These are phyloP conservation scores for Cladosporium oxysporum DNA, from an alignment of 2,329 filamentous ascomycete species.

Conservation along the genomic window DNA sequence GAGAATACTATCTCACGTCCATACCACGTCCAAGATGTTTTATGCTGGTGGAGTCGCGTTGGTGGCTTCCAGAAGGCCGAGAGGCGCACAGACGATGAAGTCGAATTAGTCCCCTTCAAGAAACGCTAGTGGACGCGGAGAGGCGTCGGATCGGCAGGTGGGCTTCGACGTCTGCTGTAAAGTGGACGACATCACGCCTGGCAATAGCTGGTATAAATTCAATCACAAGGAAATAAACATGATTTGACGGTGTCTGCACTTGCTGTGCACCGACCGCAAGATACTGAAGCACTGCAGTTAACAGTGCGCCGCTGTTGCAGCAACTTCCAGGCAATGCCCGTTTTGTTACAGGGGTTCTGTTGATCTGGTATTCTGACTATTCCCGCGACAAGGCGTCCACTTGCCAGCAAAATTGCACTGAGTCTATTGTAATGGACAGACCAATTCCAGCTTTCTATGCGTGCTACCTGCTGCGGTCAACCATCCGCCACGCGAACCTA, in stretches of 20 bases:
- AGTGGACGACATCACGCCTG: not conserved
- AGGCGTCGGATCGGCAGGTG: not conserved
- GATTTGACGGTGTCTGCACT: not conserved
- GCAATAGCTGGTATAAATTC: not conserved
- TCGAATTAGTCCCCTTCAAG: not conserved
- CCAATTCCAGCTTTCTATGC: constrained; percentile 86
- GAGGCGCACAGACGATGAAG: constrained; percentile 8
- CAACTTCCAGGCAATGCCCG: not conserved
- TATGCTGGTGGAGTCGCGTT: not conserved
- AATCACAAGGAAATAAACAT: not conserved
- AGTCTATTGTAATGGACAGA: constrained; percentile 28
- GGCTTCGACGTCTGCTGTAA: not conserved
- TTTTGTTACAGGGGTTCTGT: not conserved
- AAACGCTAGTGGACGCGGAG: constrained; percentile 2
- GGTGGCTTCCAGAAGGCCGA: not conserved
- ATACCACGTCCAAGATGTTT: not conserved
- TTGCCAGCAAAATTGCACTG: not conserved
- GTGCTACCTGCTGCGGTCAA: constrained; percentile 89
- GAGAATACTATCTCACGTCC: not conserved
- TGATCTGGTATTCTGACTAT: not conserved
- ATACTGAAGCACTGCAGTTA: not conserved
- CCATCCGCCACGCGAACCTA: constrained; percentile 66
- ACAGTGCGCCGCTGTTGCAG: not conserved
- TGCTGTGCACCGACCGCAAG: not conserved
- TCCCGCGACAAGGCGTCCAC: not conserved